Evolutionary conservation across 768 basidiomycete species (phyloP).

Genomic region (Kwoniella sp.): DNA sequence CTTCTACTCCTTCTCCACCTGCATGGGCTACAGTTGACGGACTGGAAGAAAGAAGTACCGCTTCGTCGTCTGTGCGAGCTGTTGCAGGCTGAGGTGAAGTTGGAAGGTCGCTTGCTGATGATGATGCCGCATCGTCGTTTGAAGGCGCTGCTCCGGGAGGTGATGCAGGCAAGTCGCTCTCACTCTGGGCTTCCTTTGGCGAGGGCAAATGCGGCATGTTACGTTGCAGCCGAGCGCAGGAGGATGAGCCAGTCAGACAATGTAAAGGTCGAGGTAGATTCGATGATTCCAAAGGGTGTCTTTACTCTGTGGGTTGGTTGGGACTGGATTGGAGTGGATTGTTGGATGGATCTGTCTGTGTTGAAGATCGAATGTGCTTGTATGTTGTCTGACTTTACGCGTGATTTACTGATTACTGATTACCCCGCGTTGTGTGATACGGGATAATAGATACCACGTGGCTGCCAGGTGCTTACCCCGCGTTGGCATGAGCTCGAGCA

Average conservation of each 20-base stretch:
- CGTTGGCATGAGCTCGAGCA: too few relatives aligned
- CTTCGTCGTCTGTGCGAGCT: not conserved
- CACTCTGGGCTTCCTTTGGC: not conserved
- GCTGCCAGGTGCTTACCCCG: constrained; percentile 14
- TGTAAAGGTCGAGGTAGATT: too few relatives aligned
- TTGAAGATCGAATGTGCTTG: too few relatives aligned
- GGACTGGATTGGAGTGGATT: too few relatives aligned
- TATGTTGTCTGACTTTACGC: too few relatives aligned
- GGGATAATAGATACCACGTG: too few relatives aligned
- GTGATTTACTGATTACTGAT: too few relatives aligned
- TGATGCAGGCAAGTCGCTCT: not conserved
- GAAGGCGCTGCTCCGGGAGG: not conserved
- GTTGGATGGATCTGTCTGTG: too few relatives aligned
- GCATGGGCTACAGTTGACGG: not conserved
- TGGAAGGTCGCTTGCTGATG: not conserved
- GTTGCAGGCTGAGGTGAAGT: not conserved
- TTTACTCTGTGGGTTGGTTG: too few relatives aligned
- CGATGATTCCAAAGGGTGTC: not conserved
- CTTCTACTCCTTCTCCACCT: not conserved
- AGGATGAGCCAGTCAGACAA: not conserved
- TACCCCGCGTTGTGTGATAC: too few relatives aligned
- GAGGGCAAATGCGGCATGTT: too few relatives aligned
- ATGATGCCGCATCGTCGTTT: not conserved
- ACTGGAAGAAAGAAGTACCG: not conserved
- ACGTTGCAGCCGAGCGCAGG: constrained; percentile 8